phyloP scores from a whole-genome alignment of 306 rosid species.

The Boehmeria nivea region DNA sequence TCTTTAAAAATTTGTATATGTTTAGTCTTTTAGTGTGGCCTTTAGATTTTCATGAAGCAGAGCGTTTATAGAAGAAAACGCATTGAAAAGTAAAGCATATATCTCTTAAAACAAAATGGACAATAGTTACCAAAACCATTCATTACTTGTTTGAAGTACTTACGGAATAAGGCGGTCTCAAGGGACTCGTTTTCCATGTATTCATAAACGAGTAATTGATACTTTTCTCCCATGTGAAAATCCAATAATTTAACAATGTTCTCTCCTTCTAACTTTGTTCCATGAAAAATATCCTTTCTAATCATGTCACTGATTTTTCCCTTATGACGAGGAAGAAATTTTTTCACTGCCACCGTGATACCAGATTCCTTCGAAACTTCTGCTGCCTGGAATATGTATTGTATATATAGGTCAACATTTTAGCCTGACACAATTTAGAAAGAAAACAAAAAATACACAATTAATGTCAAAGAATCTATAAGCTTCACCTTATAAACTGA shows the following conservation, averaged over 20 bases:
- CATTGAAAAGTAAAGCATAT: no score
- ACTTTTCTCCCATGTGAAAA: neutral
- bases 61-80: no score
- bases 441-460: neutral
- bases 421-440: neutral
- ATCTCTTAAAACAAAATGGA: no score
- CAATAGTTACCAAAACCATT: no score
- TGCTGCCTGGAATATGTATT: conserved; percentile 2
- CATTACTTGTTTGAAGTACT: no score
- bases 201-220: conserved; percentile 7
- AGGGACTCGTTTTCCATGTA: conserved; percentile 15
- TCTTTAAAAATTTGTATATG: neutral
- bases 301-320: neutral
- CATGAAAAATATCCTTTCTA: neutral
- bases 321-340: neutral
- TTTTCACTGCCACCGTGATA: conserved; percentile 18
- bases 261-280: neutral
- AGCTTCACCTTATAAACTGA: conserved; percentile 6
- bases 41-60: no score
- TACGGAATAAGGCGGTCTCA: conserved; percentile 11
- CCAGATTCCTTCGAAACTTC: neutral
- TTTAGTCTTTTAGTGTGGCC: neutral
- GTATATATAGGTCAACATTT: no score
- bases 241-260: conserved; percentile 5
- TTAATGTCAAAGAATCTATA: neutral